A percentile compares a stretch with the other conserved stretches of the same genome.
phyloP scores from a whole-genome alignment of 2,329 filamentous ascomycete genomes.

The Xylariaceae sp. region DNA sequence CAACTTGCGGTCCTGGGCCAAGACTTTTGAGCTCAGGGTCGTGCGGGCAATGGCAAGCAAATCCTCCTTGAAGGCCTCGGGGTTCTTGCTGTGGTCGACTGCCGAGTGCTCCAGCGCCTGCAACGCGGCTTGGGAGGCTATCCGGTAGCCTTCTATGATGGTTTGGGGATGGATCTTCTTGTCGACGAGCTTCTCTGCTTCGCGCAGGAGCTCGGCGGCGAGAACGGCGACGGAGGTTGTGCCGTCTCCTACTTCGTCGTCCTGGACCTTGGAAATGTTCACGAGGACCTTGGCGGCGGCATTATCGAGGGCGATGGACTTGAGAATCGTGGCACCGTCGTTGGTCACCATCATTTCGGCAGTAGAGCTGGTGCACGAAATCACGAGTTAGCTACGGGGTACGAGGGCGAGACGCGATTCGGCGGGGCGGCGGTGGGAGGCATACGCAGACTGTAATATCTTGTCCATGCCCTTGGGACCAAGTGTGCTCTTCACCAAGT shows the following conservation, averaged over 20 bases:
- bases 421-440: conserved; percentile 24
- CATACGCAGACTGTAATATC: conserved; percentile 89
- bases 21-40: conserved; percentile 93
- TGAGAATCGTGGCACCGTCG: conserved; percentile 96
- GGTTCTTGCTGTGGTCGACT: conserved; percentile 82
- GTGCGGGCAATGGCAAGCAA: conserved; percentile 87
- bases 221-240: conserved; percentile 97
- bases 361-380: conserved; percentile 61
- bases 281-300: conserved; percentile 96
- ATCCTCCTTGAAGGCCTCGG: conserved; percentile 81
- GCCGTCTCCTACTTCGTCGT: conserved; percentile 96
- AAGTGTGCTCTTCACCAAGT: conserved; percentile 93
- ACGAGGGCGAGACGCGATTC: not conserved
- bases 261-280: conserved; percentile 98
- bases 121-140: conserved; percentile 87
- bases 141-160: conserved; percentile 97
- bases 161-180: conserved; percentile 99
- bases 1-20: conserved; percentile 87
- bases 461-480: conserved; percentile 99
- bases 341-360: conserved; percentile 98
- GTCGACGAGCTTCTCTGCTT: conserved; percentile 94
- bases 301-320: conserved; percentile 97
- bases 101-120: conserved; percentile 77
- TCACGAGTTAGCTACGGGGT: conserved; percentile 7
- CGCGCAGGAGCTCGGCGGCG: conserved; percentile 87